Conservation (phyloP, 1,139 yeast genomes). For the Pichiaceae sp. region DNA sequence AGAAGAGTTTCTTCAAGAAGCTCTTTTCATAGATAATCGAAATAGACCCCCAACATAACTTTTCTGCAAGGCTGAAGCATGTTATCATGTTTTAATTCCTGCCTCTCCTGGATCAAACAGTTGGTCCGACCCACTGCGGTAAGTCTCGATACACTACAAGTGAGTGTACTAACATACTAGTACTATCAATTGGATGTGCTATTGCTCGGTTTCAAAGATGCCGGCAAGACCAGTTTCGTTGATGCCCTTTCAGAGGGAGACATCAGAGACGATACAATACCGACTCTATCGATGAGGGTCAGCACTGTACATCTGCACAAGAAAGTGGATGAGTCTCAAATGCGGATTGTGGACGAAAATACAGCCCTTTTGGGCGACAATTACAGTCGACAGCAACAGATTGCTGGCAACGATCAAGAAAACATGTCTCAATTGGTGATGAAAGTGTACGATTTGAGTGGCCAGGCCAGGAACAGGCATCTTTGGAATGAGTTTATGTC, state of each 20-base stretch:
- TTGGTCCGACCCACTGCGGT: too few species aligned
- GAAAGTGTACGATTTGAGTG: constrained; percentile 18
- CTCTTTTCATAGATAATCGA: constrained; percentile 7
- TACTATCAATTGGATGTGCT: constrained; percentile 17
- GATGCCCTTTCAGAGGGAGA: constrained; percentile 6
- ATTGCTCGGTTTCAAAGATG: constrained; percentile 17
- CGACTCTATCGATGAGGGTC: constrained; percentile 13
- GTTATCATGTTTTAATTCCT: too few species aligned
- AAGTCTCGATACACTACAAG: too few species aligned
- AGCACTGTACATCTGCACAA: constrained; percentile 5
- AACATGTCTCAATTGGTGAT: constrained; percentile 6
- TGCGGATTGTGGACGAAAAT: constrained; percentile 1
- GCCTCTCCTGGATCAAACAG: too few species aligned
- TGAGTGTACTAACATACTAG: too few species aligned
- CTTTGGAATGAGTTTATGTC: constrained; percentile 12
- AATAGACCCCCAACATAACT: too few species aligned
- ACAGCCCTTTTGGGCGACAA: background rate
- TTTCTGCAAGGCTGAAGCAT: too few species aligned
- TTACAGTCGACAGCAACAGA: background rate
- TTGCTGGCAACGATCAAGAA: background rate
- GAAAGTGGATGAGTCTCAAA: background rate
- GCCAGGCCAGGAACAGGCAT: constrained; percentile 15
- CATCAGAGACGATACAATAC: constrained; percentile 11
- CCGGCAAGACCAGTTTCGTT: constrained; percentile 21
- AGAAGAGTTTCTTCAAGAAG: constrained; percentile 12